Percentiles rank a stretch among this genome's conserved stretches.
phyloP scores from a whole-genome alignment of 768 basidiomycete genomes.

The Strobilomyces dryophilus region DNA sequence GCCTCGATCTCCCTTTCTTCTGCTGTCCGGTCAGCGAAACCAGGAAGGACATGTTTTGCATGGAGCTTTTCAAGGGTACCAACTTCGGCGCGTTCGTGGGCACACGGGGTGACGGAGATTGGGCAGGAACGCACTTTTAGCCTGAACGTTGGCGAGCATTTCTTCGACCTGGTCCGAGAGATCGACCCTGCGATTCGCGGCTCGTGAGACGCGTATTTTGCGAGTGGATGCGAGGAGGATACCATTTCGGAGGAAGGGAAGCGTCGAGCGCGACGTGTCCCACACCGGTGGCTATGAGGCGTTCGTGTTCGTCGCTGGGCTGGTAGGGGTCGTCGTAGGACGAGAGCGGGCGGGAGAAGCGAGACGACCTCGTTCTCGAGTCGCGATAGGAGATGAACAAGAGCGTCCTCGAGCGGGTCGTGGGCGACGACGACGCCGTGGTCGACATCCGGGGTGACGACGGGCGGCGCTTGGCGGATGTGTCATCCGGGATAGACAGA shows the following conservation, averaged over 20 bases:
- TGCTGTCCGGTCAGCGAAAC: conserved; percentile 89
- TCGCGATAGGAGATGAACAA: conserved; percentile 94
- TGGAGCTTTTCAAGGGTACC: conserved; percentile 90
- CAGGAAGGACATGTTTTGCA: conserved; percentile 92
- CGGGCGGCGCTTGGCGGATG: conserved; percentile 11
- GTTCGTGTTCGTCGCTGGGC: conserved; percentile 54
- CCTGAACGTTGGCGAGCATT: conserved; percentile 59
- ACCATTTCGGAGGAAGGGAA: conserved; percentile 87
- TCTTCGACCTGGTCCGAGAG: conserved; percentile 85
- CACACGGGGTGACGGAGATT: conserved; percentile 6
- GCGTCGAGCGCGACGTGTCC: conserved; percentile 52
- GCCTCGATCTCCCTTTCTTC: conserved; percentile 94
- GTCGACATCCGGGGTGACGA: conserved; percentile 30
- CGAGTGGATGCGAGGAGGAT: conserved; percentile 2
- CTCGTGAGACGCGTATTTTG: conserved; percentile 8
- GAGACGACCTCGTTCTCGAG: conserved; percentile 48
- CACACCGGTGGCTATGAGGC: conserved; percentile 46
- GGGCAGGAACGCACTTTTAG: conserved; percentile 63
- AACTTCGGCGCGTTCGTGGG: conserved; percentile 48
- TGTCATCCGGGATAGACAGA: conserved; percentile 5
- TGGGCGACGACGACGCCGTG: conserved; percentile 33
- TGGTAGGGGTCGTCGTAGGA: conserved; percentile 46
- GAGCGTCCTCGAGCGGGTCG: conserved; percentile 83
- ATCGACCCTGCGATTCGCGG: conserved; percentile 68
- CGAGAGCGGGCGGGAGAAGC: conserved; percentile 39